A percentile compares a stretch with the other conserved stretches of the same genome.
Evolutionary conservation across 2,329 filamentous ascomycete species (phyloP).

Genomic region (Cladosporium oxysporum): DNA sequence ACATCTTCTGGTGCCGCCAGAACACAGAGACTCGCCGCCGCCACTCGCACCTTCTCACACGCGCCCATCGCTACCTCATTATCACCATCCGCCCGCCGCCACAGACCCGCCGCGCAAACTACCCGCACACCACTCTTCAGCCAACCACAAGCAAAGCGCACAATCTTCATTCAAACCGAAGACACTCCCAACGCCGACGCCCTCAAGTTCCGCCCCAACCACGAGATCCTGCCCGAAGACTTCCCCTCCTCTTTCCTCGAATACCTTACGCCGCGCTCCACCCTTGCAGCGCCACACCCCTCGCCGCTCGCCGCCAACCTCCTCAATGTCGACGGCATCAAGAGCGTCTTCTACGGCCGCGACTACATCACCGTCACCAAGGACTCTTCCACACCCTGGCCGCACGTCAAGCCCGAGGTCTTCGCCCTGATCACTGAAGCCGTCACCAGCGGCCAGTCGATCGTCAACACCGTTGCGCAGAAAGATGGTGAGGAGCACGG

Average conservation of each 20-base stretch:
- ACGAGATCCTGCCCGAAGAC: slow-evolving; percentile 74
- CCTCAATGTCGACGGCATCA: slow-evolving; percentile 93
- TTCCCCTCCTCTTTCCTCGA: slow-evolving; percentile 80
- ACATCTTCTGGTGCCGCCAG: slow-evolving; percentile 15
- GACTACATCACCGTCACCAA: slow-evolving; percentile 99
- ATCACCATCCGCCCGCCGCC: slow-evolving; percentile 11
- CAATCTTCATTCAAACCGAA: slow-evolving; percentile 98
- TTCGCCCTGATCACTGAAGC: slow-evolving; percentile 94
- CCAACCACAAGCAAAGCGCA: slow-evolving; percentile 51
- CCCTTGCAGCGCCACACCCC: slow-evolving; percentile 82
- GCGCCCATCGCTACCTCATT: slow-evolving; percentile 15
- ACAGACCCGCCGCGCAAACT: slow-evolving; percentile 5
- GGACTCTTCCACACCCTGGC: slow-evolving; percentile 83
- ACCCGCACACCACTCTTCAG: slow-evolving; percentile 11
- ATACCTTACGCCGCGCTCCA: slow-evolving; percentile 85
- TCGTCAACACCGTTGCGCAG: slow-evolving; percentile 72
- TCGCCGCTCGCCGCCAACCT: slow-evolving; percentile 88
- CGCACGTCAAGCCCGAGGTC: slow-evolving; percentile 90
- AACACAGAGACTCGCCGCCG: slow-evolving; percentile 26
- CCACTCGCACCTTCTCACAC: slow-evolving; percentile 24
- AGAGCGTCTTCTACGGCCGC: slow-evolving; percentile 86
- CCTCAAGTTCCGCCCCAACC: slow-evolving; percentile 92
- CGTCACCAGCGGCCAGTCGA: slow-evolving; percentile 76
- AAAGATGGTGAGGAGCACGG: slow-evolving; percentile 52
- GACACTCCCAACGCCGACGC: slow-evolving; percentile 91